Conservation (phyloP, 2,329 filamentous ascomycete species). For the Fusarium cicatricum region DNA sequence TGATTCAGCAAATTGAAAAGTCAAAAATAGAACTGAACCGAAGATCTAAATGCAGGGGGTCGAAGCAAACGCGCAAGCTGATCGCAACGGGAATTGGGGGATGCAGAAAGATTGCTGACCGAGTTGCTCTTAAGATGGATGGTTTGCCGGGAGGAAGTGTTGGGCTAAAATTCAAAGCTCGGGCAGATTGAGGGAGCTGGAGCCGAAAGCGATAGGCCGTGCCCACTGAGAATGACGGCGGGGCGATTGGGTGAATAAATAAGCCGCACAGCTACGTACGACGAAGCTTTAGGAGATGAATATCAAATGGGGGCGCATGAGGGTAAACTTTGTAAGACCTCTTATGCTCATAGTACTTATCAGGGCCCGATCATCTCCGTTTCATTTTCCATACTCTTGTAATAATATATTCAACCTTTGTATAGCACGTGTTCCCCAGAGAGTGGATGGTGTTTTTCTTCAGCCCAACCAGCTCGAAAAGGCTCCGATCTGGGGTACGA, state of each 20-base stretch:
- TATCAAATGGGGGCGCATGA: too few species aligned
- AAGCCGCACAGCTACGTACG: slow-evolving; percentile 6
- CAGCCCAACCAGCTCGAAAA: too few species aligned
- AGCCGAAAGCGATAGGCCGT: slow-evolving; percentile 22
- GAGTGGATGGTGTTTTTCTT: too few species aligned
- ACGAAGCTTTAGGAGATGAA: too few species aligned
- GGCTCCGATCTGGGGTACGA: not conserved
- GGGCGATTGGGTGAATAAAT: slow-evolving; percentile 27
- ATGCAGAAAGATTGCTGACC: slow-evolving; percentile 10
- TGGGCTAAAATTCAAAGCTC: slow-evolving; percentile 38
- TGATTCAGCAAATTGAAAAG: slow-evolving; percentile 7
- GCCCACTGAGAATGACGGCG: slow-evolving; percentile 24
- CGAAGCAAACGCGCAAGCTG: slow-evolving; percentile 12
- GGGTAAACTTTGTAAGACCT: too few species aligned
- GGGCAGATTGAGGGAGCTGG: slow-evolving; percentile 24
- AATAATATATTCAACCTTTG: too few species aligned
- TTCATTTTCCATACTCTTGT: too few species aligned
- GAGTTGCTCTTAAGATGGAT: slow-evolving; percentile 22
- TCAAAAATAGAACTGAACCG: slow-evolving; percentile 1
- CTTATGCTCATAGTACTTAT: too few species aligned
- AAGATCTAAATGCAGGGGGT: slow-evolving; percentile 5
- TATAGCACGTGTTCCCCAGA: too few species aligned
- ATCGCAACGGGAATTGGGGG: slow-evolving; percentile 12
- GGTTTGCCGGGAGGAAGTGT: slow-evolving; percentile 22
- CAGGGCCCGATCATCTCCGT: too few species aligned